phyloP scores from a whole-genome alignment of 805 yeast species.

The Kodamaea neixiangensis region DNA sequence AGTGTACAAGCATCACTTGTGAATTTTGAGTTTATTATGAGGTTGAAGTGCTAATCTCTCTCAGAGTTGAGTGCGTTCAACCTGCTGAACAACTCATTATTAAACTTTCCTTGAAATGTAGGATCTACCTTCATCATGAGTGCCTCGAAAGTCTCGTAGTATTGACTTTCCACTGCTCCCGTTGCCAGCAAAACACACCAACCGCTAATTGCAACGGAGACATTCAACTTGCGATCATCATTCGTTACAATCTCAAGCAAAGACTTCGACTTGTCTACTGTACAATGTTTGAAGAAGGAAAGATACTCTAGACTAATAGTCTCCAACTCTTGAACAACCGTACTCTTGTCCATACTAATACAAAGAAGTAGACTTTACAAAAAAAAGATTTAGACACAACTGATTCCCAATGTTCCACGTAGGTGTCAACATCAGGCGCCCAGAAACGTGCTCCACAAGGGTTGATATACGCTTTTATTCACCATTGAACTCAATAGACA shows the following conservation, averaged over 20 bases:
- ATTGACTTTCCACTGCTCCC: background rate
- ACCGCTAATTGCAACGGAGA: constrained; percentile 30
- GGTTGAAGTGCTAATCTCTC: no score
- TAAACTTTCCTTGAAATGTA: constrained; percentile 22
- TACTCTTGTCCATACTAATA: background rate
- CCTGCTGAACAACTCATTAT: constrained; percentile 14
- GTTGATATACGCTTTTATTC: constrained; percentile 41
- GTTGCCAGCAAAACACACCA: constrained; percentile 22
- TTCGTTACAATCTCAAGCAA: constrained; percentile 17
- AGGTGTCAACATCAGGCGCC: constrained; percentile 47
- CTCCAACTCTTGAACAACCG: constrained; percentile 20
- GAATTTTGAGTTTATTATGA: no score
- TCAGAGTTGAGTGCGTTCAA: background rate
- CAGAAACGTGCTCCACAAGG: constrained; percentile 46
- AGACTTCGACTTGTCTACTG: constrained; percentile 10
- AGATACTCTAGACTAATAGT: constrained; percentile 23
- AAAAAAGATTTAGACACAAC: constrained; percentile 40
- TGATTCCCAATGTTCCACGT: constrained; percentile 47
- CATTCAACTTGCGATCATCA: constrained; percentile 16
- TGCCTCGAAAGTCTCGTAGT: constrained; percentile 33
- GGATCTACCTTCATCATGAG: constrained; percentile 29
- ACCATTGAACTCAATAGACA: constrained; percentile 26
- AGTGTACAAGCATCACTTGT: no score
- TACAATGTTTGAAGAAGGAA: constrained; percentile 20
- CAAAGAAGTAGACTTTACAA: constrained; percentile 2